Percentiles rank a stretch among this genome's conserved stretches.
Conservation (phyloP, 208 protist genomes). For the Leishmania turanica region DNA sequence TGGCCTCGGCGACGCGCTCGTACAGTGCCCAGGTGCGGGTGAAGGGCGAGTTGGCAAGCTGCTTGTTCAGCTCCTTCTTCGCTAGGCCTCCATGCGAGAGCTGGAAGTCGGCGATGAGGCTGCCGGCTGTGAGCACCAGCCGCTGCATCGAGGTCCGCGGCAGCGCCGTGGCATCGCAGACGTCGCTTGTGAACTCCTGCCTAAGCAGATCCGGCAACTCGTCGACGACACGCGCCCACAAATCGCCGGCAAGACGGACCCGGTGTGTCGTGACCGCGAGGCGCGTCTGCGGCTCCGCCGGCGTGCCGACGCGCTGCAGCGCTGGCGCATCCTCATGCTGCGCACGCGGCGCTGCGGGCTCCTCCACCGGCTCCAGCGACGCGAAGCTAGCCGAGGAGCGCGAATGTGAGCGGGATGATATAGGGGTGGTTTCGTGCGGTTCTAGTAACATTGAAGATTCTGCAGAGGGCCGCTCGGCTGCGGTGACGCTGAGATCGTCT, state of each 20-base stretch:
- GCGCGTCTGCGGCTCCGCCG: background rate
- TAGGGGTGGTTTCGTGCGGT: no score
- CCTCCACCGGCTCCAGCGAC: background rate
- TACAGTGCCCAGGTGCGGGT: constrained; percentile 27
- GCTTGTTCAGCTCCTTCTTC: constrained; percentile 23
- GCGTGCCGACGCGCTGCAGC: constrained; percentile 4
- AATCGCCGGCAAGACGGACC: constrained; percentile 44
- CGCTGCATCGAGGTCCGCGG: constrained; percentile 7
- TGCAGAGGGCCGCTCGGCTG: no score
- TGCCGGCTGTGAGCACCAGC: constrained; percentile 24
- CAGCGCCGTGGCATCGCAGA: constrained; percentile 31
- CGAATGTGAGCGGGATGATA: no score
- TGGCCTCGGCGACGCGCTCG: background rate
- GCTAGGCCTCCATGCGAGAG: constrained; percentile 22
- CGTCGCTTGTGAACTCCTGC: constrained; percentile 44
- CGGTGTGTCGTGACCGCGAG: constrained; percentile 35
- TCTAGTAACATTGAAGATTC: no score
- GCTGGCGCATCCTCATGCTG: background rate
- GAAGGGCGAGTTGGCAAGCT: constrained; percentile 20
- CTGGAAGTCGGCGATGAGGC: constrained; percentile 31
- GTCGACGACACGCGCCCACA: constrained; percentile 39
- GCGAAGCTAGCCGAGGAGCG: background rate
- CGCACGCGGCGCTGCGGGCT: background rate
- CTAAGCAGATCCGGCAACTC: constrained; percentile 27
- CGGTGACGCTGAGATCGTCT: no score